Conservation (phyloP, 2,329 filamentous ascomycete genomes). For the Botrytis hyacinthi region DNA sequence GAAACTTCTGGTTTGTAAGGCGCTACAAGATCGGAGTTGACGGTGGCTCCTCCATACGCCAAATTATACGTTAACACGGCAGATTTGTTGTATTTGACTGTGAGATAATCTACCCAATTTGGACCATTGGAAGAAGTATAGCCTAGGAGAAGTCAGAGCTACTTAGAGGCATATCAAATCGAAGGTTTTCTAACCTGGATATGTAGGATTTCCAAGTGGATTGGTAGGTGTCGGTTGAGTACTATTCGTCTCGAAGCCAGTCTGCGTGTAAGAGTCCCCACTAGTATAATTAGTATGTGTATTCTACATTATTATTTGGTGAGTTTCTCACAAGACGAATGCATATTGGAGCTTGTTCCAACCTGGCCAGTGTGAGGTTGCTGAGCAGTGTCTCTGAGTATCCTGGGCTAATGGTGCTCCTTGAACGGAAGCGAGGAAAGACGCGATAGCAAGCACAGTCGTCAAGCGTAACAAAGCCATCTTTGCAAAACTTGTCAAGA, state of each 20-base stretch:
- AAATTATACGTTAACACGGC: conserved; percentile 51
- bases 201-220: conserved; percentile 43
- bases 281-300: conserved; percentile 29
- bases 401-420: neutral
- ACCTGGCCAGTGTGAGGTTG: conserved; percentile 39
- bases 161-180: neutral
- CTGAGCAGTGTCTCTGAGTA: conserved; percentile 26
- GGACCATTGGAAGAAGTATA: conserved; percentile 47
- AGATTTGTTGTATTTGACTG: conserved; percentile 45
- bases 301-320: neutral
- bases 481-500: neutral
- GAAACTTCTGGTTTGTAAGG: conserved; percentile 41
- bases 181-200: conserved; percentile 35
- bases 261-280: conserved; percentile 44
- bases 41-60: conserved; percentile 47
- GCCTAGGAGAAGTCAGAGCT: neutral
- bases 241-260: conserved; percentile 40
- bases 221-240: conserved; percentile 40
- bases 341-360: conserved; percentile 43
- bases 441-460: neutral
- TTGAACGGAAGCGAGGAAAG: conserved; percentile 4
- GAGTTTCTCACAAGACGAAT: conserved; percentile 44
- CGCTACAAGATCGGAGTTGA: conserved; percentile 41
- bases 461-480: neutral
- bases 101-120: conserved; percentile 55